Conservation (phyloP, 2,329 filamentous ascomycete species). For the Elsinoe arachidis region DNA sequence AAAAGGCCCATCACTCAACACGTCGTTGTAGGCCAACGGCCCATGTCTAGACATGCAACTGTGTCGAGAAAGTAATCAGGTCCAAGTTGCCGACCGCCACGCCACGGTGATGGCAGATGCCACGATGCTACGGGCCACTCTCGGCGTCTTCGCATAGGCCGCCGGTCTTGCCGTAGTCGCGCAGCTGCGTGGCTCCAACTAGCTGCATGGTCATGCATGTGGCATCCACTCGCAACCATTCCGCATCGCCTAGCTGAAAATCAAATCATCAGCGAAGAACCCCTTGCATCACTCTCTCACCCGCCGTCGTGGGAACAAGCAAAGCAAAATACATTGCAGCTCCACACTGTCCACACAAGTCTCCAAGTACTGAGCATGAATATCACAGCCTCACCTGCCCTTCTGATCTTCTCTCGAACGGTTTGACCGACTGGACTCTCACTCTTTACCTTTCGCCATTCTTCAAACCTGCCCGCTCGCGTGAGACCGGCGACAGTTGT, state of each 20-base stretch:
- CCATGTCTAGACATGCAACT: background rate
- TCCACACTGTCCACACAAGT: background rate
- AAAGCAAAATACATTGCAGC: slow-evolving; percentile 2
- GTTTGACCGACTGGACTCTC: background rate
- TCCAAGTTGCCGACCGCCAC: background rate
- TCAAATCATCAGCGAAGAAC: background rate
- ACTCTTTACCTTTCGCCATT: background rate
- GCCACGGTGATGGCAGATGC: no score
- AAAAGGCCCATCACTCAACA: background rate
- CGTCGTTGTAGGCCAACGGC: slow-evolving; percentile 1
- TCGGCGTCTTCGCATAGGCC: background rate
- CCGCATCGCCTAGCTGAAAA: background rate
- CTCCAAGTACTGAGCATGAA: background rate
- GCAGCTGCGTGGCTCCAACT: background rate
- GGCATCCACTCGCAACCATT: slow-evolving; percentile 5
- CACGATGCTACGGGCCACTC: no score
- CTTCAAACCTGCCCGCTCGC: background rate
- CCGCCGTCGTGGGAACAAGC: slow-evolving; percentile 5
- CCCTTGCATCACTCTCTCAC: slow-evolving; percentile 1
- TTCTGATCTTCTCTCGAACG: background rate
- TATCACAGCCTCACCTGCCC: slow-evolving; percentile 6
- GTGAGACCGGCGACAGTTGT: slow-evolving; percentile 7
- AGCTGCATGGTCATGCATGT: slow-evolving; percentile 3
- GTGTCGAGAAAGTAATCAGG: background rate
- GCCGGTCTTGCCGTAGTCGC: background rate